Evolutionary conservation across 176 grass and related monocot genomes (phyloP).

Genomic region (Aegilops bicornis): DNA sequence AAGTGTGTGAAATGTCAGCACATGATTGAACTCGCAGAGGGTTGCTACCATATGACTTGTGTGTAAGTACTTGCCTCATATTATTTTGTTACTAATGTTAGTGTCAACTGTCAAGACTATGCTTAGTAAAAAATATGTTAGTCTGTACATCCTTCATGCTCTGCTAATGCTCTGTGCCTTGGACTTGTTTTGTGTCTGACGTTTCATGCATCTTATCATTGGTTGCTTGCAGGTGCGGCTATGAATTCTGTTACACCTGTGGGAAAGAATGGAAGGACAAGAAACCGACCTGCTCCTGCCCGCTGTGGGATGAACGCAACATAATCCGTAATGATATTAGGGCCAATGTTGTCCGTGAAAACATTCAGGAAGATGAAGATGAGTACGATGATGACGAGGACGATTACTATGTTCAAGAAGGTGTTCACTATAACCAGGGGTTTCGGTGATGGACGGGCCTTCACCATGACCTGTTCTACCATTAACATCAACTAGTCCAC

Average conservation of each 20-base stretch:
- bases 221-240: conserved; percentile 50
- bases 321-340: conserved; percentile 26
- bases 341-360: conserved; percentile 17
- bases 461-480: background rate
- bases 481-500: background rate
- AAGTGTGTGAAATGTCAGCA: conserved; percentile 70
- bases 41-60: conserved; percentile 81
- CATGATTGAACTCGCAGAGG: conserved; percentile 73
- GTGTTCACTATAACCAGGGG: background rate
- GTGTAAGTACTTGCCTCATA: conserved; percentile 35
- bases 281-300: conserved; percentile 62
- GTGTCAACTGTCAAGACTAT: background rate
- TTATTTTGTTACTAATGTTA: background rate
- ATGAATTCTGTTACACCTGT: conserved; percentile 88
- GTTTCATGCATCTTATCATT: background rate
- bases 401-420: background rate
- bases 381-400: conserved; percentile 19
- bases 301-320: conserved; percentile 60
- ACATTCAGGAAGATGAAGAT: background rate
- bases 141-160: background rate
- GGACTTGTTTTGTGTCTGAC: background rate
- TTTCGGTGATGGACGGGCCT: background rate
- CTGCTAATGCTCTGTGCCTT: background rate
- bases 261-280: conserved; percentile 75
- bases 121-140: background rate